These are phyloP conservation scores for Lignosus rhinocerotis DNA, from an alignment of 1,284 basidiomycete genomes.

Conservation along the genomic window DNA sequence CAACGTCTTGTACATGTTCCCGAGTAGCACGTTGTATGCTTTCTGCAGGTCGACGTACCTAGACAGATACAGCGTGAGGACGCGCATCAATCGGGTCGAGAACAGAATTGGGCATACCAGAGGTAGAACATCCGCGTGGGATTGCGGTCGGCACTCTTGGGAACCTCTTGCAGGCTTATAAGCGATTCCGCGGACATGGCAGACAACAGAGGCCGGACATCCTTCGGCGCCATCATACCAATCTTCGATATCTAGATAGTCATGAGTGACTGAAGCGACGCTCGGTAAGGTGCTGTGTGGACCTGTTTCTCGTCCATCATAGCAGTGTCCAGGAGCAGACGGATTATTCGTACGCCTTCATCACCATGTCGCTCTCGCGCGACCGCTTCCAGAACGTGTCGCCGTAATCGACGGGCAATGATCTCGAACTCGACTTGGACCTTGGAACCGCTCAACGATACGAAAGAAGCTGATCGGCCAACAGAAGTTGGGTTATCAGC, in stretches of 20 bases:
- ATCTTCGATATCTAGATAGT: constrained; percentile 82
- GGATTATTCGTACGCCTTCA: constrained; percentile 82
- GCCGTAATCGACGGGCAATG: constrained; percentile 71
- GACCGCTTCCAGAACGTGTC: constrained; percentile 77
- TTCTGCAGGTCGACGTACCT: constrained; percentile 86
- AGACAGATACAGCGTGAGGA: neutral
- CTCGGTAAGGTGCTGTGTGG: constrained; percentile 25
- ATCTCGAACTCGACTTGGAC: constrained; percentile 83
- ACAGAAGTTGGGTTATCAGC: constrained; percentile 79
- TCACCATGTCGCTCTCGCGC: constrained; percentile 86
- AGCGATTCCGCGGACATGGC: constrained; percentile 79
- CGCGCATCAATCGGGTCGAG: neutral
- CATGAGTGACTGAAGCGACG: neutral
- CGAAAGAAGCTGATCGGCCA: constrained; percentile 66
- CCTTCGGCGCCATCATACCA: constrained; percentile 89
- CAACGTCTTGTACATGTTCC: constrained; percentile 82
- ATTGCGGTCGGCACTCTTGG: constrained; percentile 85
- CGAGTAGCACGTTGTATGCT: constrained; percentile 75
- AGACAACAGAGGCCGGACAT: constrained; percentile 81
- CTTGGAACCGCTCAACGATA: constrained; percentile 70
- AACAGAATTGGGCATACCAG: constrained; percentile 74
- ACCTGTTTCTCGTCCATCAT: constrained; percentile 97
- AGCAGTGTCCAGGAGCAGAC: constrained; percentile 83
- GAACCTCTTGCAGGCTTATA: constrained; percentile 89
- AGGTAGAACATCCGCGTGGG: constrained; percentile 86